Base-by-base conservation (phyloP, 768 basidiomycete genomes). In the Porphyrellus cyaneotinctus region DNA sequence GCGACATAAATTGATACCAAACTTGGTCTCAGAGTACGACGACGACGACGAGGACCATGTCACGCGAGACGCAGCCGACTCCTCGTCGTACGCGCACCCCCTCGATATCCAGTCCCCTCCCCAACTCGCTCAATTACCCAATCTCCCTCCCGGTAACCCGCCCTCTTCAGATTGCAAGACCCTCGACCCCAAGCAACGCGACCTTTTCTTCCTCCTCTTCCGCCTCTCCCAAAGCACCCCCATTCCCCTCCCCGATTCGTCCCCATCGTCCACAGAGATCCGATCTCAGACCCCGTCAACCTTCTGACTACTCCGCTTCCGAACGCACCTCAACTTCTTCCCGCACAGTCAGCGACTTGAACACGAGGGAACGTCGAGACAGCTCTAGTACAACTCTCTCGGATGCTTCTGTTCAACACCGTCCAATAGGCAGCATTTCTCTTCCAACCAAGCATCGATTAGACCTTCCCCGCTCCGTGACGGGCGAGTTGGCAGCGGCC, bases 201-300 rank as follows among this genome's bases (percentile, higher is more conserved):
- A 58, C 73, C 32, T 63, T 69, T 39, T 38, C 64, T 32, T 66
- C 76, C 56, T 30, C 64, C 22, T 36, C 42, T 6, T 49, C 47
- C 37, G 2, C 22, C 37, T 71, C 74, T 23, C 75, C 77, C 51
- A 74, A 68, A 51, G 63, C 66, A 46, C 67, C 72, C 51, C 66
- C 71, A 32, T 74, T 74, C 52, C 67, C 76, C 39, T 70, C 76
- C 14, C 71, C 77, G 11, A 70, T 72, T 54, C 80, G 79, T 17
- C 85, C 86, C 17, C 73, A 78, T 45, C 79, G 86, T 43, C 87
- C 87, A 14, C 80, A 82, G 63, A 73, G 85, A 63, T 88, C 86
- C 14, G 87, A 86, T 44, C 69, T 83, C 36, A 77, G 87, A 64
- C 73, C 72, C 48, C 76, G 83, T 31, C 70, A 74, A 51, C 66